Base-by-base conservation (phyloP, 768 basidiomycete genomes). In the Cystobasidiopsis lactophilus region DNA sequence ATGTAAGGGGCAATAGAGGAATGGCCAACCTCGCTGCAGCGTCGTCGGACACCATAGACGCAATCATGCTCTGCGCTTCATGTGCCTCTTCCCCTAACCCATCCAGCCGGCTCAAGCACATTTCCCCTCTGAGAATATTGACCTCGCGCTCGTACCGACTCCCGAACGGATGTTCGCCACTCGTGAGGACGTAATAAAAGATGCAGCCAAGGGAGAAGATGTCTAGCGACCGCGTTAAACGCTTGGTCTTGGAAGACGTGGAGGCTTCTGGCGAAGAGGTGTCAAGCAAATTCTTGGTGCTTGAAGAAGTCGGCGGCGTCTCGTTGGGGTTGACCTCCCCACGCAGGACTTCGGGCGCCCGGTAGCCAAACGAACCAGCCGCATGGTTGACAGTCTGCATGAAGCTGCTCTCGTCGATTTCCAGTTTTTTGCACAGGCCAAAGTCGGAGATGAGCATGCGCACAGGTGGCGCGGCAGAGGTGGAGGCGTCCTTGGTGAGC, bases 171-270 rank as follows among this genome's bases (percentile, higher is more conserved):
- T 98, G 93, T 1, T 76, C 73, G 2, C 93, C 93, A 50, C 75
- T 78, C 48, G 86, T 85, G 37, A 95, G 71, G 21, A 81, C 80
- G 66, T 61, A 64, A 51, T 85, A 95, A 66, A 88, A 91, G 58
- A 96, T 68, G 67, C 91, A 96, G 0, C 93, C 93, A 27, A 96
- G 69, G 0, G 93, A 85, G 62, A 96, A 98, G 27, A 98, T 81
- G 66, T 98, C 93, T 55, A 98, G 85, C 18, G 82, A 81, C 66
- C 93, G 89, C 18, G 93, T 96, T 57, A 98, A 68, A 47, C 86
- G 69, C 30, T 26, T 53, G 69, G 67, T 69, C 18, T 35, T 50
- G 11, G 40, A 43, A 19, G 27, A 29, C 29, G 47, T 29, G 10
- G 48, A 51, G 11, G 26, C 47, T n/a, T 9, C 35, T 37, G n/a